Conservation (phyloP, 768 basidiomycete genomes). For the Galerina marginata region DNA sequence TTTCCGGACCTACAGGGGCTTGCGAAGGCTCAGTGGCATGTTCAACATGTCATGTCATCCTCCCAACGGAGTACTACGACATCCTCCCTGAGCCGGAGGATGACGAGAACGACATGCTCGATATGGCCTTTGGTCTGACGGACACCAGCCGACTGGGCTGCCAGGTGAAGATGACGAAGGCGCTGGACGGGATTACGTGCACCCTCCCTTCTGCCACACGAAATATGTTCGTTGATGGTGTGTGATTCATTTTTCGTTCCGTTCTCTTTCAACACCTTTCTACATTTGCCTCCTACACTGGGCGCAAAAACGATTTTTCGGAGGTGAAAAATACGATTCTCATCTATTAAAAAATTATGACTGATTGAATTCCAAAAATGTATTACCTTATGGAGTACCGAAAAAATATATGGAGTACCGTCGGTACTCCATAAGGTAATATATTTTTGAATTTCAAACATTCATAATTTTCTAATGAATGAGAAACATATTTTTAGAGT, state of each 20-base stretch:
- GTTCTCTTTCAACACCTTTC: neutral
- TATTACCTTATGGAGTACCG: too few relatives aligned
- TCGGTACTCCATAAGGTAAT: too few relatives aligned
- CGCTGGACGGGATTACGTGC: slow-evolving; percentile 85
- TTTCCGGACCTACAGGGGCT: slow-evolving; percentile 62
- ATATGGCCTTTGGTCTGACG: slow-evolving; percentile 96
- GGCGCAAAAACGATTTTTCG: too few relatives aligned
- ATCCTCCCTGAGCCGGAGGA: slow-evolving; percentile 91
- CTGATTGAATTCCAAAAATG: too few relatives aligned
- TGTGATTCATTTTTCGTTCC: slow-evolving; percentile 27
- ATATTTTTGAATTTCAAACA: too few relatives aligned
- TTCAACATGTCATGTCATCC: slow-evolving; percentile 95
- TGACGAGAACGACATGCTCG: slow-evolving; percentile 98
- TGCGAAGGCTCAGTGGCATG: slow-evolving; percentile 98
- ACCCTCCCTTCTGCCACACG: slow-evolving; percentile 89
- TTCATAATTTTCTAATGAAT: too few relatives aligned
- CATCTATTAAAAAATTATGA: too few relatives aligned
- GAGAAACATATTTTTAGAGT: too few relatives aligned
- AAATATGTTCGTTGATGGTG: slow-evolving; percentile 98
- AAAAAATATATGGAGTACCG: too few relatives aligned
- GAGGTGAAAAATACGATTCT: too few relatives aligned
- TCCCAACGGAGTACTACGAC: slow-evolving; percentile 83
- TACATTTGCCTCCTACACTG: too few relatives aligned
- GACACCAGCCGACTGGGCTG: slow-evolving; percentile 89
- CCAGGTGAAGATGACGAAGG: slow-evolving; percentile 77